Evolutionary conservation across 192 early-diverging fungal genomes (phyloP), one percentile per base, ranked within the genome.

Genomic region (Coemansia asiatica): DNA sequence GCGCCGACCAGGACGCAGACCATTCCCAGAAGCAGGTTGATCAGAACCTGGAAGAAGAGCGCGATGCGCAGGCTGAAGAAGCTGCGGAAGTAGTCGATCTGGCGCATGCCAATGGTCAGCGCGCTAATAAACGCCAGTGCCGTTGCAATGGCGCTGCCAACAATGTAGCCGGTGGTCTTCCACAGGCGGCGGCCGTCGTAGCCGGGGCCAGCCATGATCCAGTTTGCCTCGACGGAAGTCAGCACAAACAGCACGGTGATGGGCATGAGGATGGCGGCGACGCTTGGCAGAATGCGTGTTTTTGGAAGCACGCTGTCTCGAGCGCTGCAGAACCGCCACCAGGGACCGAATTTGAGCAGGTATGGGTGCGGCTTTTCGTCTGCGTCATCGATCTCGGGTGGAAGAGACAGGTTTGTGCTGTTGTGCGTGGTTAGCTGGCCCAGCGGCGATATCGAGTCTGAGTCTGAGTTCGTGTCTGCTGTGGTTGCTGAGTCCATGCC

Each of bases 151-250:
- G 68, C 80, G 25, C 71, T 74, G 12, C 80, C 80, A 0, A 69
- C 75, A 3, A 82, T 68, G 51, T 82, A 82, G 4, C 80, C 80
- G 26, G 62, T 57, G n/a, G 54, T 59, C 66, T 82, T 82, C 12
- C 28, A 18, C 23, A 82, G 22, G 10, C 75, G 64, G 21, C 40
- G 64, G 4, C 71, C 75, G 35, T 68, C 51, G 56, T 47, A 69
- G 2, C 80, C 80, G 5, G 65, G 66, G 2, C 56, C 75, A 2
- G 64, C 27, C 60, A 74, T 72, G 48, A 71, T 70, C 80, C 80
- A 82, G 65, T 77, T 74, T 31, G 48, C 75, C 36, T 82, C 80
- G 33, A 82, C 68, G 12, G 80, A 67, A 8, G 80, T 82, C 66
- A 82, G 48, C 18, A 82, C 75, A 66, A 74, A 82, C 38, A 77